Base-by-base conservation (phyloP, 768 basidiomycete genomes). In the Saitozyma sp. region DNA sequence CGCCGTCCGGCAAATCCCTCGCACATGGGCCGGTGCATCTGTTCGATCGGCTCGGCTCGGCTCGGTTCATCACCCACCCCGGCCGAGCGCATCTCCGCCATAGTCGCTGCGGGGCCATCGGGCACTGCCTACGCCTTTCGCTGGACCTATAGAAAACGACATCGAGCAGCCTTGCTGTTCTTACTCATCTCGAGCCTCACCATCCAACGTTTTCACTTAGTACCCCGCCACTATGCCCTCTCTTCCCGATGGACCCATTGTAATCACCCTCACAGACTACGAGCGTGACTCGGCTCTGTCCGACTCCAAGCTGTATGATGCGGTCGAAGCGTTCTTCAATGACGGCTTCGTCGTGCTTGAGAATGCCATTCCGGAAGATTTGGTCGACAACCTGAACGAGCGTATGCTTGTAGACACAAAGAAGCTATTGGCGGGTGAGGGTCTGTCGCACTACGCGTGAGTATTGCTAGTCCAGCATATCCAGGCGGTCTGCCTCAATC, bases 241-340 rank as follows among this genome's bases (percentile, higher is more conserved):
- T 14, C 14, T 48, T 17, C 14, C 14, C 14, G 46, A 48, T 6
- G 14, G 17, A 29, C 29, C 29, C 29, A 29, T 29, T 5, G 5
- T 29, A 2, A 29, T 29, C 29, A 29, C 29, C 29, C 29, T 29
- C 29, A 29, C 29, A 2, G 29, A 29, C 29, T 5, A 29, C 2
- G 29, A 29, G 29, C 29, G 29, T 29, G 29, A 29, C 29, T 29
- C 29, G 29, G 29, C 29, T 29, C 29, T 29, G 5, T 29, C 29
- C 29, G 29, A 29, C 29, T 29, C 29, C 29, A 29, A 29, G 29
- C 5, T 29, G 29, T 29, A 29, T 5, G 29, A 77, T 1, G 84
- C 85, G 9, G 85, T 89, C 13, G 82, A 86, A 42, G 69, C 72
- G 10, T 81, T 85, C 54, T 85, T 95, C 65, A 70, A 69, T 0